Conservation (phyloP, 2,329 filamentous ascomycete species). For the Cladosporium sphaerospermum region DNA sequence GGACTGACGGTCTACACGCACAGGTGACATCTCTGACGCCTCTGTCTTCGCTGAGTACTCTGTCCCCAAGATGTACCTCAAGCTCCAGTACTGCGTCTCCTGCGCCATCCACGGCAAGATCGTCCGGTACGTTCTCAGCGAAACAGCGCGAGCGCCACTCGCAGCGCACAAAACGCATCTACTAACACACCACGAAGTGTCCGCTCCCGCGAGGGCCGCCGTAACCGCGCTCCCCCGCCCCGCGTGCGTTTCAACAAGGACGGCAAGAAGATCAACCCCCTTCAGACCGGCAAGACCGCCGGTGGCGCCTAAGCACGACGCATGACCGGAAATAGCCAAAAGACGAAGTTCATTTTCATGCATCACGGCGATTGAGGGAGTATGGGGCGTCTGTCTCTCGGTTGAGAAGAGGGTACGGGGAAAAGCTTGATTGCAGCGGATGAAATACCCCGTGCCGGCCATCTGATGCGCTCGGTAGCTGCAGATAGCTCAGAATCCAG, state of each 20-base stretch:
- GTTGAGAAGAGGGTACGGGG: slow-evolving; percentile 12
- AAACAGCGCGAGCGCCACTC: slow-evolving; percentile 9
- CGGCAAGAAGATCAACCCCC: slow-evolving; percentile 97
- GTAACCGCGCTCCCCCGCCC: slow-evolving; percentile 97
- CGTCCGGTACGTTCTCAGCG: slow-evolving; percentile 76
- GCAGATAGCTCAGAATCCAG: slow-evolving; percentile 13
- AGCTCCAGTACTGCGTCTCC: slow-evolving; percentile 99
- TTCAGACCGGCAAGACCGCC: slow-evolving; percentile 64
- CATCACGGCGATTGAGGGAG: slow-evolving; percentile 14
- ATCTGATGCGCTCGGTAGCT: slow-evolving; percentile 12
- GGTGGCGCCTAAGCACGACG: slow-evolving; percentile 26
- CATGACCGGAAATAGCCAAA: slow-evolving; percentile 13
- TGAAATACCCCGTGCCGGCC: slow-evolving; percentile 10
- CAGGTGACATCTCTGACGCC: slow-evolving; percentile 99
- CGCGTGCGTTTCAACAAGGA: slow-evolving; percentile 99
- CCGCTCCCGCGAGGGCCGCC: slow-evolving; percentile 90
- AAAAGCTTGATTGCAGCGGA: slow-evolving; percentile 9
- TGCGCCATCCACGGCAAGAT: slow-evolving; percentile 99
- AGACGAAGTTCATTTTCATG: slow-evolving; percentile 13
- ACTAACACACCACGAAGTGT: slow-evolving; percentile 57
- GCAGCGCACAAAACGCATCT: slow-evolving; percentile 8
- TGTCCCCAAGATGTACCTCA: slow-evolving; percentile 99
- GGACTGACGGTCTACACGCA: slow-evolving; percentile 13
- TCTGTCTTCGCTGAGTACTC: slow-evolving; percentile 99
- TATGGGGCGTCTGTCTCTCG: slow-evolving; percentile 16